Evolutionary conservation across 192 early-diverging fungal genomes (phyloP).

Genomic region (Coemansia sp.): DNA sequence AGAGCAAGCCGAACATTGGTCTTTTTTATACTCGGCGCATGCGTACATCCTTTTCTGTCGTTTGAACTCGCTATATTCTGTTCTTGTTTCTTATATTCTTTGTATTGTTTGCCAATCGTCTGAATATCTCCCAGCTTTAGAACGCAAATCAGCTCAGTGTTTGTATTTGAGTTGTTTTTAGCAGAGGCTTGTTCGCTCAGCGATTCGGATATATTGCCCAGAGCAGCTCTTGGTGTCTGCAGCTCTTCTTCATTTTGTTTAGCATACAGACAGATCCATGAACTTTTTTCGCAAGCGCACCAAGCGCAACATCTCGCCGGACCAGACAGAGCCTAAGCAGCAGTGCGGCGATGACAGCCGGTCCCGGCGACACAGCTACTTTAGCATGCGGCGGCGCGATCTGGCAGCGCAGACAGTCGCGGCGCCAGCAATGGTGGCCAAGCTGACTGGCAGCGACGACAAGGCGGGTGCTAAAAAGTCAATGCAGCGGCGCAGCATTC

Average conservation of each 20-base stretch:
- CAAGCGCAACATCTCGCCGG: conserved; percentile 14
- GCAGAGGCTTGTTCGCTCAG: no score
- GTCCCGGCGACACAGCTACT: conserved; percentile 38
- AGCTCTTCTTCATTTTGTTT: neutral
- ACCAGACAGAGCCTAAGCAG: neutral
- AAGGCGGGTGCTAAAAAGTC: neutral
- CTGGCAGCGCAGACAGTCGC: neutral
- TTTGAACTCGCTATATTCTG: no score
- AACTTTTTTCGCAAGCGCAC: conserved; percentile 39
- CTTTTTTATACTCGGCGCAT: no score
- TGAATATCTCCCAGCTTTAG: no score
- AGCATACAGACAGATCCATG: conserved; percentile 19
- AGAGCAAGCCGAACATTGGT: no score
- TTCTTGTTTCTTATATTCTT: no score
- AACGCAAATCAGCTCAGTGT: neutral
- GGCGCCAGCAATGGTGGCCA: conserved; percentile 3
- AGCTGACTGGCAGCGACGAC: conserved; percentile 6
- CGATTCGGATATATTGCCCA: neutral
- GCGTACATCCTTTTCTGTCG: no score
- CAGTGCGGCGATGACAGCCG: conserved; percentile 2
- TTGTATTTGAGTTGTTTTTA: neutral
- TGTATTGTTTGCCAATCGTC: no score
- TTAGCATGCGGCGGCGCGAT: conserved; percentile 30
- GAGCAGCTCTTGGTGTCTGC: neutral
- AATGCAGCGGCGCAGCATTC: conserved; percentile 38